These are phyloP conservation scores for Roridomyces roridus DNA, from an alignment of 768 basidiomycete genomes.

Conservation along the genomic window DNA sequence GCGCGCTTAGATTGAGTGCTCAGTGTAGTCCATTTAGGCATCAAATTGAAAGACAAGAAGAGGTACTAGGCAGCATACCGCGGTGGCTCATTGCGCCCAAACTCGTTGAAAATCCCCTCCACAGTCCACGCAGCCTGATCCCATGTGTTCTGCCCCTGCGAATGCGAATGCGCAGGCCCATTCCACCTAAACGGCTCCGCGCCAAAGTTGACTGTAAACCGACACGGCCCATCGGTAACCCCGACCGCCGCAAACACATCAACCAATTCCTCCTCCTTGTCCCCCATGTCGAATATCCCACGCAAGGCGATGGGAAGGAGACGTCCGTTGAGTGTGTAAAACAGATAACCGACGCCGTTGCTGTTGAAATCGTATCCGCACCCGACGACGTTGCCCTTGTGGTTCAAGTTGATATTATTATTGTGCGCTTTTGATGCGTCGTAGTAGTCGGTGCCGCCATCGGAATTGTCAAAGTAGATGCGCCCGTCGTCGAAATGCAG, in stretches of 20 bases:
- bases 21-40: too few species aligned
- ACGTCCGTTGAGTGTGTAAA: constrained; percentile 20
- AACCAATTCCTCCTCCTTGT: not conserved
- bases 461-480: constrained; percentile 17
- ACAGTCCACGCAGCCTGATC: constrained; percentile 1
- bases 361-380: constrained; percentile 16
- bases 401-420: not conserved
- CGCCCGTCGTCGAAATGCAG: constrained; percentile 22
- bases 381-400: constrained; percentile 7
- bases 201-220: constrained; percentile 19
- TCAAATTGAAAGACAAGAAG: too few species aligned
- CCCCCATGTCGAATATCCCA: constrained; percentile 7
- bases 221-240: constrained; percentile 9
- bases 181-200: constrained; percentile 3
- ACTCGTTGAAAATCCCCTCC: constrained; percentile 3
- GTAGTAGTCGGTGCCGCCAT: constrained; percentile 16
- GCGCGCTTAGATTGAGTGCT: too few species aligned
- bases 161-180: not conserved
- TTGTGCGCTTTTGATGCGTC: not conserved
- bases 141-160: not conserved
- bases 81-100: constrained; percentile 19
- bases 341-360: constrained; percentile 6
- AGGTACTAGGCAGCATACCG: constrained; percentile 18
- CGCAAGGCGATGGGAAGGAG: constrained; percentile 12
- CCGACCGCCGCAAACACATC: constrained; percentile 22